phyloP scores from a whole-genome alignment of 192 early-diverging fungal genomes.

The Coemansia sp. region DNA sequence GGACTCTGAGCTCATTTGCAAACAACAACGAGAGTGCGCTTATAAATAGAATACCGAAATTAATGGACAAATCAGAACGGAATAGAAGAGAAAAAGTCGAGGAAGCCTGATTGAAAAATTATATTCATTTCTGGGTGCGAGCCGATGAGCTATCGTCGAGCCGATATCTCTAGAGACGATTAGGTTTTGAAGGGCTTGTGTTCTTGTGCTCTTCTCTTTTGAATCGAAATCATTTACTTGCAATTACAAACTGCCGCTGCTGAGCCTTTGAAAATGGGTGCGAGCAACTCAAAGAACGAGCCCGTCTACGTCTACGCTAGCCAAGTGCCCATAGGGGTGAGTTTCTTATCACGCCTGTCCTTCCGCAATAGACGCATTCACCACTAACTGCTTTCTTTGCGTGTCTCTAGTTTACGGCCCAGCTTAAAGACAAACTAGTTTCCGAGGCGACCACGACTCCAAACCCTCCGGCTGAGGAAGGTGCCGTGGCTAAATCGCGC shows the following conservation, averaged over 20 bases:
- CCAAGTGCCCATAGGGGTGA: slow-evolving; percentile 51
- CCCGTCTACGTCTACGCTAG: slow-evolving; percentile 47
- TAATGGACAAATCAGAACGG: not conserved
- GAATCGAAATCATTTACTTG: not conserved
- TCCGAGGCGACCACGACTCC: slow-evolving; percentile 5
- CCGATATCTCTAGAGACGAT: not conserved
- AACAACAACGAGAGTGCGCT: not conserved
- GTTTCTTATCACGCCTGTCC: not conserved
- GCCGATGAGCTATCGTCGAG: not conserved
- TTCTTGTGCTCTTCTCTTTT: not conserved
- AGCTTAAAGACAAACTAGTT: slow-evolving; percentile 42
- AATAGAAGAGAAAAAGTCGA: not conserved
- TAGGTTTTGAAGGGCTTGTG: not conserved
- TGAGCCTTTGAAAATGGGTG: slow-evolving; percentile 33
- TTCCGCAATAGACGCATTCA: not conserved
- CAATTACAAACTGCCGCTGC: not conserved
- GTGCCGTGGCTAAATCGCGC: slow-evolving; percentile 9
- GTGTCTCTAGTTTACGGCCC: slow-evolving; percentile 37
- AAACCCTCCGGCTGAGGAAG: slow-evolving; percentile 6
- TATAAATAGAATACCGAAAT: not conserved
- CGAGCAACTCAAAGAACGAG: slow-evolving; percentile 51
- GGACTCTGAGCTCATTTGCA: not conserved
- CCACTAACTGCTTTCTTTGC: not conserved
- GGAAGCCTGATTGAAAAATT: not conserved
- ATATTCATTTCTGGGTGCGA: not conserved